These are phyloP conservation scores for Tetrapisispora nanseiensis DNA, from an alignment of 805 yeast genomes.

Conservation along the genomic window DNA sequence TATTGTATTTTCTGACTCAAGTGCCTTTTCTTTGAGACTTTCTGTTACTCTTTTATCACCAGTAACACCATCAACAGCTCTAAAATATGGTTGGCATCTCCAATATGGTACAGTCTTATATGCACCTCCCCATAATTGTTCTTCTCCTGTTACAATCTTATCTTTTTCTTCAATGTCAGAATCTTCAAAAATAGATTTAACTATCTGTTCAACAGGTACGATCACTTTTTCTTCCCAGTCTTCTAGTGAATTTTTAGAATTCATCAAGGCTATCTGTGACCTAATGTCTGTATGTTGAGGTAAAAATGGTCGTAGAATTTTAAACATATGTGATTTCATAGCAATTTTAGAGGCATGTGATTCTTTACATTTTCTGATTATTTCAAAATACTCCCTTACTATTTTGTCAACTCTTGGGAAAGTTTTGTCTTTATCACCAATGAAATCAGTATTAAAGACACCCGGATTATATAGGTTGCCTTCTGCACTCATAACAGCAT, in stretches of 20 bases:
- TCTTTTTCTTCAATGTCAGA: constrained; percentile 50
- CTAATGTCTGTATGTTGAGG: constrained; percentile 70
- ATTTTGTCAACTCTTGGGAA: constrained; percentile 81
- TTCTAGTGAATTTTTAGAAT: constrained; percentile 36
- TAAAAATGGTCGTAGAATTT: constrained; percentile 72
- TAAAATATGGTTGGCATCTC: constrained; percentile 93
- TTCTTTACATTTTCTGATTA: constrained; percentile 41
- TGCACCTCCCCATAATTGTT: constrained; percentile 65
- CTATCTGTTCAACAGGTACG: constrained; percentile 54
- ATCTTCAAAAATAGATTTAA: constrained; percentile 43
- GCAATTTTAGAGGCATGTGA: constrained; percentile 65
- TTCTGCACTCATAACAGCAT: constrained; percentile 96
- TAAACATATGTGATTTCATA: constrained; percentile 89
- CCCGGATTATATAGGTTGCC: constrained; percentile 93
- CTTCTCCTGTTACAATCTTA: constrained; percentile 42
- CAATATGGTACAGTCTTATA: constrained; percentile 83
- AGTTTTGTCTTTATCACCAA: constrained; percentile 46
- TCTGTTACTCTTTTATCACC: constrained; percentile 35
- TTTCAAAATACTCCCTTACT: constrained; percentile 79
- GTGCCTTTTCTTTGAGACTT: constrained; percentile 7
- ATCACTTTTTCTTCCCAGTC: constrained; percentile 48
- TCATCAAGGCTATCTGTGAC: constrained; percentile 50
- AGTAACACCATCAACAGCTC: constrained; percentile 74
- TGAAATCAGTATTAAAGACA: constrained; percentile 40
- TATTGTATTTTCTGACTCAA: constrained; percentile 5